Base-by-base conservation (phyloP, 2,329 filamentous ascomycete genomes). In the Blumeria hordei region DNA sequence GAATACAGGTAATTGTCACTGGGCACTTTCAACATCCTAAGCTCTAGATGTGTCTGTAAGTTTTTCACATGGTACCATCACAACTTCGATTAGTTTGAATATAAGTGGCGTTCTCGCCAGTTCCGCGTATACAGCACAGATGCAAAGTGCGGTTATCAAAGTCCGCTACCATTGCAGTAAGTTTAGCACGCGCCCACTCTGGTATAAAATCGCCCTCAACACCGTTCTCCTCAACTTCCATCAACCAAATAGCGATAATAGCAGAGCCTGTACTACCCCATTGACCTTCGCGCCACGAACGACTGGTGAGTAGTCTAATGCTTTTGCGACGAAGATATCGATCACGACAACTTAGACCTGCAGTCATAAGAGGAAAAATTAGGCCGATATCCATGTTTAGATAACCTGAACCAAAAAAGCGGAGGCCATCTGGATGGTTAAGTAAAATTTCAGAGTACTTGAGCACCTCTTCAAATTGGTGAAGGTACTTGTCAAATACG, bases 201-300 rank as follows among this genome's bases (percentile, higher is more conserved):
- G 59, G 59, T 12, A 62, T 60, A 33, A 54, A 56, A 3, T 58
- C 57, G 2, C 57, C 58, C 28, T 60, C 58, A 2, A 61, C 45
- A 8, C 58, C 60, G 10, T 60, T 59, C 52, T 63, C 62, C 50
- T 63, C 61, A 11, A 62, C 51, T 45, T 61, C 58, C 58, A 62
- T 61, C 1, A 62, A 41, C 32, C 57, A 60, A n/a, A n/a, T 47
- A 8, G 57, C 59, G 12, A 62, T 45, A 49, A 60, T 57, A 6
- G 58, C 60, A 18, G 49, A 53, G 2, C 55, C 37, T 32, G 47
- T 39, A 18, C 51, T 57, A 28, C 57, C 56, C 59, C 58, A 61
- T 52, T 58, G 55, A 1, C 57, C 61, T 45, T 63, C 62, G 35
- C 57, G 57, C 58, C 58, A 60, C 4, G 37, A 53, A 18, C 53